A percentile compares a stretch with the other conserved stretches of the same genome.
phyloP scores from a whole-genome alignment of 2,329 filamentous ascomycete genomes.

The Tolypocladium endophyticum region DNA sequence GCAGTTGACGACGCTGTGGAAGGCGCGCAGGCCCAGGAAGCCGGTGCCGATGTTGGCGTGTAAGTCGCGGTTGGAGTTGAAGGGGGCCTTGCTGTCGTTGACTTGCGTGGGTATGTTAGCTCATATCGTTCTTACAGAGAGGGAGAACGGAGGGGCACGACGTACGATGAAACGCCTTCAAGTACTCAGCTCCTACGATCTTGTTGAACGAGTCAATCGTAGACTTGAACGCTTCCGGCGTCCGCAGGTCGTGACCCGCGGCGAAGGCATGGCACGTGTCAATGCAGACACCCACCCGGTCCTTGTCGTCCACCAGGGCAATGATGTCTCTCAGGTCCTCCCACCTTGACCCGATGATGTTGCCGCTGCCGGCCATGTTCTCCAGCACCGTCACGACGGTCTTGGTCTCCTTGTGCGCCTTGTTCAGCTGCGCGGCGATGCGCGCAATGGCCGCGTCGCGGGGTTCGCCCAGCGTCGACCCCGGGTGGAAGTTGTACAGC shows the following conservation, averaged over 20 bases:
- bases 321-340: slow-evolving; percentile 84
- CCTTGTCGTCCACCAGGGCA: slow-evolving; percentile 65
- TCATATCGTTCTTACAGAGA: neutral
- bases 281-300: slow-evolving; percentile 82
- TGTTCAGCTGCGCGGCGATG: slow-evolving; percentile 74
- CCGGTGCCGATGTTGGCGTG: slow-evolving; percentile 96
- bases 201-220: slow-evolving; percentile 70
- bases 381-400: slow-evolving; percentile 78
- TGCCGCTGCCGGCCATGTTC: slow-evolving; percentile 89
- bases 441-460: slow-evolving; percentile 62
- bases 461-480: slow-evolving; percentile 61
- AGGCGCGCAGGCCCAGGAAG: slow-evolving; percentile 80
- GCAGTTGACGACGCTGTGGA: slow-evolving; percentile 86
- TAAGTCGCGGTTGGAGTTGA: slow-evolving; percentile 71
- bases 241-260: slow-evolving; percentile 80
- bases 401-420: slow-evolving; percentile 64
- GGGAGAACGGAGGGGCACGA: neutral
- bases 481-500: slow-evolving; percentile 98
- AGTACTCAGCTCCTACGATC: slow-evolving; percentile 66
- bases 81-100: slow-evolving; percentile 91
- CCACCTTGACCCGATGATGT: slow-evolving; percentile 76
- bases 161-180: slow-evolving; percentile 66
- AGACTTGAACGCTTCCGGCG: slow-evolving; percentile 58
- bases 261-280: slow-evolving; percentile 97
- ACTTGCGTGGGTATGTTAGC: slow-evolving; percentile 28